These are phyloP conservation scores for Alisma plantagoaquatica DNA, from an alignment of 106 monocot species.

Conservation along the genomic window DNA sequence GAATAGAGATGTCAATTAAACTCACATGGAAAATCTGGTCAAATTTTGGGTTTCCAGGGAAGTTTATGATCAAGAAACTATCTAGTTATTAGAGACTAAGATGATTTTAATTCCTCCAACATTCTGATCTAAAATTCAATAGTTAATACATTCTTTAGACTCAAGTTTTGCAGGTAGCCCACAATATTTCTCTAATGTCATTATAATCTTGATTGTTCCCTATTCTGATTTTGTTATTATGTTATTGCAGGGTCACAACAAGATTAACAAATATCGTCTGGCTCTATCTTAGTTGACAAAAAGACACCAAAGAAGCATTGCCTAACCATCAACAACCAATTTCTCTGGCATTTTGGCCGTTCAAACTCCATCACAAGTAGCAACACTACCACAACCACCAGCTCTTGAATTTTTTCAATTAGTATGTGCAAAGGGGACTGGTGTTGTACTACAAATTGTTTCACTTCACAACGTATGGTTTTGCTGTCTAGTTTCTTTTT, in stretches of 20 bases:
- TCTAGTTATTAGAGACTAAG: slow-evolving; percentile 55
- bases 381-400: slow-evolving; percentile 26
- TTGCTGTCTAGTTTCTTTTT: too few relatives aligned
- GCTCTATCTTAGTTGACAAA: slow-evolving; percentile 3
- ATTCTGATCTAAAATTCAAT: slow-evolving; percentile 12
- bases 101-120: slow-evolving; percentile 45
- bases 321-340: too few relatives aligned
- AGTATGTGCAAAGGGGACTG: too few relatives aligned
- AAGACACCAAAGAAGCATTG: slow-evolving; percentile 22
- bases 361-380: slow-evolving; percentile 5
- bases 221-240: too few relatives aligned
- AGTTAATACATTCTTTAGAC: slow-evolving; percentile 18
- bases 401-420: too few relatives aligned
- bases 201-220: too few relatives aligned
- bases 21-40: slow-evolving; percentile 64
- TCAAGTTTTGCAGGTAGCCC: too few relatives aligned
- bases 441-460: too few relatives aligned
- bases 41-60: slow-evolving; percentile 95
- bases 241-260: slow-evolving; percentile 30
- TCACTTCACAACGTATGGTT: too few relatives aligned
- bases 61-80: slow-evolving; percentile 83
- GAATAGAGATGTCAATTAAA: slow-evolving; percentile 62
- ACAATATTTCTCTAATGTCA: too few relatives aligned
- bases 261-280: slow-evolving; percentile 7
- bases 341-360: slow-evolving; percentile 33